A percentile compares a stretch with the other conserved stretches of the same genome.
phyloP scores from a whole-genome alignment of 805 yeast species.

The Starmerella stellata region DNA sequence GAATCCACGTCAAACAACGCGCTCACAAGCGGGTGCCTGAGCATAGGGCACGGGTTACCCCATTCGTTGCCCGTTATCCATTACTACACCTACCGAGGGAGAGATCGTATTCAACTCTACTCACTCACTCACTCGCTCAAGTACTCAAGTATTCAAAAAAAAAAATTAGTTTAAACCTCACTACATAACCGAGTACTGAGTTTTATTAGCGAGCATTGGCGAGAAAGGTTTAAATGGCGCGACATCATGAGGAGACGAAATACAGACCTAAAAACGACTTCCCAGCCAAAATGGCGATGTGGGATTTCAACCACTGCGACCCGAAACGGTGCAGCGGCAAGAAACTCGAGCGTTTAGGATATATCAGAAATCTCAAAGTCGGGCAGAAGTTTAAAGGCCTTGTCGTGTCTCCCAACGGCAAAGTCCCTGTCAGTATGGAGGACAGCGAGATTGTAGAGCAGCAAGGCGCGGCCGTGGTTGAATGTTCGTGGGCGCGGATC shows the following conservation, averaged over 20 bases:
- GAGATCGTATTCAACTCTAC: too few relatives aligned
- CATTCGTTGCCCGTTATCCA: not conserved
- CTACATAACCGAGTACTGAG: too few relatives aligned
- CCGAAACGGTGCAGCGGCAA: conserved; percentile 96
- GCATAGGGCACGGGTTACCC: conserved; percentile 3
- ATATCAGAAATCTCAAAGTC: conserved; percentile 59
- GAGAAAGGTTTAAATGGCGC: too few relatives aligned
- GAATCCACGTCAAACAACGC: conserved; percentile 14
- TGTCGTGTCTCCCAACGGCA: conserved; percentile 86
- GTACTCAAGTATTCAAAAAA: too few relatives aligned
- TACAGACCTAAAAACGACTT: conserved; percentile 26
- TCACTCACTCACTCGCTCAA: too few relatives aligned
- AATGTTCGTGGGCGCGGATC: conserved; percentile 96
- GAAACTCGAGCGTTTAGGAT: conserved; percentile 72
- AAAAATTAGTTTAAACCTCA: too few relatives aligned
- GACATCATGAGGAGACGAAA: conserved; percentile 15
- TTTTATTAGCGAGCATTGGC: too few relatives aligned
- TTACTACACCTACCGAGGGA: too few relatives aligned
- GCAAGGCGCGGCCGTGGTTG: conserved; percentile 91
- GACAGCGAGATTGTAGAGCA: conserved; percentile 61
- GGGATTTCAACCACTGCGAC: conserved; percentile 97
- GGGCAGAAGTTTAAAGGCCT: conserved; percentile 88
- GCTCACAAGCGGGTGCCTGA: conserved; percentile 13
- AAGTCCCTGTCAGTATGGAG: conserved; percentile 72
- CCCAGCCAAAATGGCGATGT: conserved; percentile 85